Conservation (phyloP, 805 yeast genomes). For the Kazachstania viticola region DNA sequence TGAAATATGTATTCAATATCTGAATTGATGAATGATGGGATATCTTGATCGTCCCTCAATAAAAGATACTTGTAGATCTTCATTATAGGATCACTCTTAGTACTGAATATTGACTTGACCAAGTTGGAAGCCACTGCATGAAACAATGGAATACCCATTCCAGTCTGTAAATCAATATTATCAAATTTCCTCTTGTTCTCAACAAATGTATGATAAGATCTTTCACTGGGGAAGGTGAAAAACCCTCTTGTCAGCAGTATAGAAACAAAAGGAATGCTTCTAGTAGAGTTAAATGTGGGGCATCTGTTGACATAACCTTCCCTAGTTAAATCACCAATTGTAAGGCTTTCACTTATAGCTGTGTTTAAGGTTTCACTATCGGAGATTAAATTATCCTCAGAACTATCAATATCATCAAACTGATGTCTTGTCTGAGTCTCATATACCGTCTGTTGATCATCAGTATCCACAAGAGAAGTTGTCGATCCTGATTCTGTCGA, state of each 20-base stretch:
- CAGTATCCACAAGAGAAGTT: background rate
- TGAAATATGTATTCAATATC: constrained; percentile 3
- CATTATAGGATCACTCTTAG: constrained; percentile 17
- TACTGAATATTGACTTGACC: constrained; percentile 21
- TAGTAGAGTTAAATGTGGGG: constrained; percentile 15
- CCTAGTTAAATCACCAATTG: constrained; percentile 20
- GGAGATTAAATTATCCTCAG: background rate
- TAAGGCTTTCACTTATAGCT: constrained; percentile 14
- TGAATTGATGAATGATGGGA: too few species aligned
- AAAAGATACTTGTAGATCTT: constrained; percentile 22
- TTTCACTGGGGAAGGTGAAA: constrained; percentile 29
- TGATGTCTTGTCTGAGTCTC: background rate
- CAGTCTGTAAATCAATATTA: constrained; percentile 9
- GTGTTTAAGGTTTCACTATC: constrained; percentile 14
- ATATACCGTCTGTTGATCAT: background rate
- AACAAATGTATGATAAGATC: constrained; percentile 19
- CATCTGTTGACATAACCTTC: constrained; percentile 22
- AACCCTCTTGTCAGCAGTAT: constrained; percentile 28
- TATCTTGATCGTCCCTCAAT: background rate
- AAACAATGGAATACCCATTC: constrained; percentile 28
- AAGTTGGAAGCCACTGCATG: constrained; percentile 24
- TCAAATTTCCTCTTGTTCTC: constrained; percentile 20
- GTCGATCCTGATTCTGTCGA: background rate
- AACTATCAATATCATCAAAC: background rate
- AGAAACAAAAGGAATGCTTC: constrained; percentile 27